Conservation (phyloP, 148 eudicot genomes). For the Persicaria maculosa region DNA sequence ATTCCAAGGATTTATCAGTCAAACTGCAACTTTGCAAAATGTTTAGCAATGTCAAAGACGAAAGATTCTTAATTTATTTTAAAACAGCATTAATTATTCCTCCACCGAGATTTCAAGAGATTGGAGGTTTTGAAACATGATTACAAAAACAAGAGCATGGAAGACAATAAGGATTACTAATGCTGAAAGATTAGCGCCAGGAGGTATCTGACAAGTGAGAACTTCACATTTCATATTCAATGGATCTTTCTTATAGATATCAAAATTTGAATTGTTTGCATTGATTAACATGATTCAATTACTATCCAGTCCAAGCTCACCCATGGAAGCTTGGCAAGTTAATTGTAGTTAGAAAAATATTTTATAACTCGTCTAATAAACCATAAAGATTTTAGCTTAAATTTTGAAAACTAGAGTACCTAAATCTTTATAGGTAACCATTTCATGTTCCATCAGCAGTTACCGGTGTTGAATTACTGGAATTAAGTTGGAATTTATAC, state of each 20-base stretch:
- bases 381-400: no score
- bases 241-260: no score
- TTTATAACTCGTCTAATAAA: no score
- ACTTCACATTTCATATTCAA: no score
- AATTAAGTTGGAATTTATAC: no score
- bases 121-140: constrained; percentile 68
- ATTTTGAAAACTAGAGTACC: no score
- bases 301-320: no score
- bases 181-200: not conserved
- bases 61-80: constrained; percentile 71
- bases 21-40: constrained; percentile 66
- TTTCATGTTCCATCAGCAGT: no score
- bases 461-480: no score
- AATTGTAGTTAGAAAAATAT: not conserved
- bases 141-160: not conserved
- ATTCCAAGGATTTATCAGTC: constrained; percentile 70
- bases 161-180: not conserved
- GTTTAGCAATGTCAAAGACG: constrained; percentile 63
- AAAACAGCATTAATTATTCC: constrained; percentile 83
- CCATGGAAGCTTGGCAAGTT: no score
- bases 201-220: not conserved
- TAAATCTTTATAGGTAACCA: no score
- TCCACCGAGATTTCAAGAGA: constrained; percentile 84
- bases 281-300: not conserved
- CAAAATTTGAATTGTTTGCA: not conserved